Conservation (phyloP, 2,329 filamentous ascomycete genomes). For the Pseudocercospora fijiensis region DNA sequence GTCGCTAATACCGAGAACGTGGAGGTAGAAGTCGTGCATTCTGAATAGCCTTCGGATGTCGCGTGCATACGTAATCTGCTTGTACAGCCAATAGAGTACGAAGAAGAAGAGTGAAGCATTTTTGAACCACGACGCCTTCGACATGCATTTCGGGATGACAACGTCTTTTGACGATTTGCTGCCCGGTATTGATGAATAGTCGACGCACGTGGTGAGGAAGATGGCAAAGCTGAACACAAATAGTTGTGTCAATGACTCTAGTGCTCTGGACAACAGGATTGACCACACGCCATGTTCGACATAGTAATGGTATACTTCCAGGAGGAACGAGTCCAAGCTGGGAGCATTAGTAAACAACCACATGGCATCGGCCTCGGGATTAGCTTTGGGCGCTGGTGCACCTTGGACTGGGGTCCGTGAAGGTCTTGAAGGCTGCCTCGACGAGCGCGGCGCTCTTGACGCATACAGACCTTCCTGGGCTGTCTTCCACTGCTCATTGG, state of each 20-base stretch:
- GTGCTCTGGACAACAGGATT: conserved; percentile 68
- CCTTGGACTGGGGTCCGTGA: conserved; percentile 1
- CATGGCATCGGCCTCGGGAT: conserved; percentile 74
- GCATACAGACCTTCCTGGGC: conserved; percentile 48
- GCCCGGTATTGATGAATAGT: conserved; percentile 70
- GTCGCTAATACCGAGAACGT: conserved; percentile 79
- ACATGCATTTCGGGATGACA: conserved; percentile 71
- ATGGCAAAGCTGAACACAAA: conserved; percentile 82
- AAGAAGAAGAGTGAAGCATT: conserved; percentile 81
- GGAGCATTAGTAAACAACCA: conserved; percentile 92
- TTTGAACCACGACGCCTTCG: conserved; percentile 70
- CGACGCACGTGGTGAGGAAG: conserved; percentile 80
- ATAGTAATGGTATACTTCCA: conserved; percentile 84
- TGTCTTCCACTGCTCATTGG: conserved; percentile 53
- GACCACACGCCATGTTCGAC: conserved; percentile 80
- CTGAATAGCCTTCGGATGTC: conserved; percentile 71
- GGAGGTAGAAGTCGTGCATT: conserved; percentile 81
- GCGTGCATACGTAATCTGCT: conserved; percentile 69
- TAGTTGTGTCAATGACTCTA: conserved; percentile 76
- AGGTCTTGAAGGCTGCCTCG: conserved; percentile 20
- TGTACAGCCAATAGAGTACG: conserved; percentile 81
- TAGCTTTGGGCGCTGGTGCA: conserved; percentile 41
- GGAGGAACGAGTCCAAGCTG: conserved; percentile 83
- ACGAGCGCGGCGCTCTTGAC: conserved; percentile 16
- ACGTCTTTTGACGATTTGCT: conserved; percentile 63